Base-by-base conservation (phyloP, 2,329 filamentous ascomycete genomes). In the Aspergillus versicolor region DNA sequence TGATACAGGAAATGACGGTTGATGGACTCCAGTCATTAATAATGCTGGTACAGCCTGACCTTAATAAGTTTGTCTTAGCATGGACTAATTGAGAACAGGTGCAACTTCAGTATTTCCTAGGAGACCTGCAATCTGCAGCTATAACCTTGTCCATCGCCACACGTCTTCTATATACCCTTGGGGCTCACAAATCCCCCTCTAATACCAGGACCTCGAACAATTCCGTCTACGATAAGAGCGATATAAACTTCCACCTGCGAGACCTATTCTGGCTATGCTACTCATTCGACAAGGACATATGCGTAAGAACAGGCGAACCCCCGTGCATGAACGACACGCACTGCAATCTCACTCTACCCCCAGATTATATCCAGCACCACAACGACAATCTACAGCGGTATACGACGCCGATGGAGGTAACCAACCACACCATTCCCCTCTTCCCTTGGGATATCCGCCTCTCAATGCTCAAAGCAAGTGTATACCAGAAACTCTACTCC, bases 391-490 rank as follows among this genome's bases (percentile, higher is more conserved):
- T 47, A 11, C 45, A 47, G n/a, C 45, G 12, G 9, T 6, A 30
- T 3, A 32, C 30, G n/a, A 13, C 21, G 1, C 27, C 34, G 12
- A 46, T 34, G 1, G 44, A 38, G 8, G 15, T 37, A 12, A 7
- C 15, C 15, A 64, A 69, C 30, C 52, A 67, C 17, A 58, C 59
- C 2, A 21, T 63, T 9, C 64, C 67, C 0, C 69, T 60, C 8
- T 71, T 77, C 22, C 78, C 77, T 0, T 73, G 74, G 2, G 79
- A 82, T 34, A 65, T 81, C 24, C 71, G 73, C 1, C 65, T 83
- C 0, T 75, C 70, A 6, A 65, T 75, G 4, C 71, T 83, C 57
- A 83, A 83, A 59, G 78, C 80, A 0, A 78, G 76, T 41, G 71
- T 75, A 1, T 75, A 73, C 38, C 70, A 68, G 1, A 61, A 71